phyloP scores from a whole-genome alignment of 2,329 filamentous ascomycete genomes.

The Amphichorda felina region DNA sequence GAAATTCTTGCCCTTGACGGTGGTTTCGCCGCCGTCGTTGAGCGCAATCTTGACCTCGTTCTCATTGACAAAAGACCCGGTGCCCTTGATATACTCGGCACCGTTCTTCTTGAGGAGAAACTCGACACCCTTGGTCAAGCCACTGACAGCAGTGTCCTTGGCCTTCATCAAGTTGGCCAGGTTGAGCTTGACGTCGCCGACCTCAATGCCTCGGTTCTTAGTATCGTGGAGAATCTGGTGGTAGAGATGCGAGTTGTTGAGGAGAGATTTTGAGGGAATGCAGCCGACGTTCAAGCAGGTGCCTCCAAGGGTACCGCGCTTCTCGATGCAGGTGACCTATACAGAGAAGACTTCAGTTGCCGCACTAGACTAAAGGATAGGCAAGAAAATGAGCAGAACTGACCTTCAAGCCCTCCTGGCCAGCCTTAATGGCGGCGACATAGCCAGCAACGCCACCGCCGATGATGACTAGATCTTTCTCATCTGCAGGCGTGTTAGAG shows the following conservation, averaged over 20 bases:
- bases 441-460: conserved; percentile 97
- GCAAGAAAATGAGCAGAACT: conserved; percentile 5
- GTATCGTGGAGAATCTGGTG: conserved; percentile 96
- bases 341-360: too few species aligned
- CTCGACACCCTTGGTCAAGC: conserved; percentile 94
- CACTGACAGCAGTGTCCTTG: conserved; percentile 81
- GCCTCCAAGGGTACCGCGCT: conserved; percentile 87
- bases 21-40: conserved; percentile 83
- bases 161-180: conserved; percentile 95
- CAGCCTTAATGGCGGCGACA: conserved; percentile 97
- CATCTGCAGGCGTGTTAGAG: conserved; percentile 41
- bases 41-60: conserved; percentile 87
- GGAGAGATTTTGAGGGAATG: conserved; percentile 97
- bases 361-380: too few species aligned
- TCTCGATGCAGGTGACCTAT: conserved; percentile 94
- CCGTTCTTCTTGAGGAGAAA: conserved; percentile 99
- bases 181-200: conserved; percentile 95
- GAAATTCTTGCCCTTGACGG: conserved; percentile 87
- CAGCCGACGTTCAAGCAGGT: conserved; percentile 99
- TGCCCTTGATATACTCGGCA: conserved; percentile 94
- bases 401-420: conserved; percentile 93
- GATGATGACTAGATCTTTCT: conserved; percentile 96
- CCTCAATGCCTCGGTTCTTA: conserved; percentile 93
- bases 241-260: conserved; percentile 99
- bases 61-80: conserved; percentile 76